Evolutionary conservation across 2,329 filamentous ascomycete genomes (phyloP).

Genomic region (Harringtonia aguacate): DNA sequence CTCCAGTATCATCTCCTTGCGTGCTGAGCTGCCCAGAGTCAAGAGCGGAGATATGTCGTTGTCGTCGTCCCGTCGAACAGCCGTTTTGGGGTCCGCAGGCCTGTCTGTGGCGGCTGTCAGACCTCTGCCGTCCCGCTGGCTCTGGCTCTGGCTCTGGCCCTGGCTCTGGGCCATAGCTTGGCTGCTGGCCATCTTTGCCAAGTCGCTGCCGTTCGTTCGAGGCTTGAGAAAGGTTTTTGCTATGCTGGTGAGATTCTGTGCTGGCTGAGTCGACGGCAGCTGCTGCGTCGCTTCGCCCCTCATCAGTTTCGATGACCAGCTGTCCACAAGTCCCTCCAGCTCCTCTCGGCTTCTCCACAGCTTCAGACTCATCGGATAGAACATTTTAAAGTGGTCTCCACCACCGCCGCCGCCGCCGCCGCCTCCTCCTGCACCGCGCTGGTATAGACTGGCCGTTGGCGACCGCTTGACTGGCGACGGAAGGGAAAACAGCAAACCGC

Average conservation of each 20-base stretch:
- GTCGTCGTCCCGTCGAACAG: background rate
- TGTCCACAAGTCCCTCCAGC: constrained; percentile 59
- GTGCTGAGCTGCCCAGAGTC: constrained; percentile 54
- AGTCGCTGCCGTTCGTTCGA: constrained; percentile 14
- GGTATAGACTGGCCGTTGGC: constrained; percentile 35
- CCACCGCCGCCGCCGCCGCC: constrained; percentile 27
- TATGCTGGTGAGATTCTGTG: constrained; percentile 30
- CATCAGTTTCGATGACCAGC: constrained; percentile 54
- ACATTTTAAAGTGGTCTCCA: constrained; percentile 73
- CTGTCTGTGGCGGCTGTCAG: background rate
- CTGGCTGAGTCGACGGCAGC: constrained; percentile 14
- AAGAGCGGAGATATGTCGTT: constrained; percentile 24
- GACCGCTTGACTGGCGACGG: constrained; percentile 76
- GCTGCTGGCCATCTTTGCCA: background rate
- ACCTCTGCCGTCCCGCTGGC: no score
- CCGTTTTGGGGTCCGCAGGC: background rate
- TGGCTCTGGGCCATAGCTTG: background rate
- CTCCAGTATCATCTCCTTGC: constrained; percentile 69
- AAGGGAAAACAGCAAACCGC: constrained; percentile 75
- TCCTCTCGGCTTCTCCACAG: constrained; percentile 80
- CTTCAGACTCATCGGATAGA: constrained; percentile 76
- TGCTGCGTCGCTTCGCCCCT: constrained; percentile 45
- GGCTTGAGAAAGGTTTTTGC: constrained; percentile 38
- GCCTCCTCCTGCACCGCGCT: constrained; percentile 1
- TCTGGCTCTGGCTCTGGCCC: no score